Evolutionary conservation across 768 basidiomycete species (phyloP).

Genomic region (Mycena crocata): DNA sequence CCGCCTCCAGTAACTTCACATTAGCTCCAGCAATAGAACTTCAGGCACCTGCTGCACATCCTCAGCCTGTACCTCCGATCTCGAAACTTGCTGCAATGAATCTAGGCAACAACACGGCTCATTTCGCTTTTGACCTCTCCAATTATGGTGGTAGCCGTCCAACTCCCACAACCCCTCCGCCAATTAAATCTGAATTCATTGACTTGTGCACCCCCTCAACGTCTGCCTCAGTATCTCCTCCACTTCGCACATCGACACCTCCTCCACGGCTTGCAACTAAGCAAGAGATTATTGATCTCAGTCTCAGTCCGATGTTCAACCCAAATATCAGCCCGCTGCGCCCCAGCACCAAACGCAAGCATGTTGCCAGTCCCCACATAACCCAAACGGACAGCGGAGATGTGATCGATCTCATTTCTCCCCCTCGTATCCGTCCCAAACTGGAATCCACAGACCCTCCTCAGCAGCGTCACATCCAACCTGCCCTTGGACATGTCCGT

Average conservation of each 20-base stretch:
- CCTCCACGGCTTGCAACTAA: slow-evolving; percentile 4
- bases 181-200: not conserved
- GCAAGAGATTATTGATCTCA: slow-evolving; percentile 2
- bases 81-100: not conserved
- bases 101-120: not conserved
- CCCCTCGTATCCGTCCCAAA: not conserved
- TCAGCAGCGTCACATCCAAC: not conserved
- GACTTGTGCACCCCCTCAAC: not conserved
- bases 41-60: not conserved
- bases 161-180: not conserved
- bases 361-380: not conserved
- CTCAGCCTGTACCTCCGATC: no score
- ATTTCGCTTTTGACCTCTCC: not conserved
- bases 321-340: not conserved
- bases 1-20: no score
- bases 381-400: not conserved
- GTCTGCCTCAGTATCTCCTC: not conserved
- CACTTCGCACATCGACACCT: not conserved
- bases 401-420: not conserved
- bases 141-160: not conserved
- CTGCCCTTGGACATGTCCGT: not conserved
- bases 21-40: not conserved
- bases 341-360: not conserved
- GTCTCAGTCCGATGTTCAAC: not conserved
- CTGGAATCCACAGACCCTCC: not conserved